These are phyloP conservation scores for Davidsoniella australis DNA, from an alignment of 2,329 filamentous ascomycete species.

Conservation along the genomic window DNA sequence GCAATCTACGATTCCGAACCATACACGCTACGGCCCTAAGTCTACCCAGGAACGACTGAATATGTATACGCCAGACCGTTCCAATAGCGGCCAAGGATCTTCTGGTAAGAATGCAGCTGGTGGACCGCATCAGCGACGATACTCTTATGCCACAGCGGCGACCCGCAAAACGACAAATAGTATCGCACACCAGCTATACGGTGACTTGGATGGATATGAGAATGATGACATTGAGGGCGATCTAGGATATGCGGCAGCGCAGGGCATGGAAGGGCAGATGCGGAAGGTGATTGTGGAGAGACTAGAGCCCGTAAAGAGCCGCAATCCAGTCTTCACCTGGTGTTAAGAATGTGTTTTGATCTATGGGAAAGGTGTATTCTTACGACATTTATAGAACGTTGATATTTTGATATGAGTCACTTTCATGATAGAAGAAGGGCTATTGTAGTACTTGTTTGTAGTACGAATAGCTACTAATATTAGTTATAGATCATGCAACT, in stretches of 20 bases:
- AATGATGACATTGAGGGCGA: slow-evolving; percentile 79
- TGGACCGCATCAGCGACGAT: slow-evolving; percentile 26
- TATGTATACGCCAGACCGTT: slow-evolving; percentile 28
- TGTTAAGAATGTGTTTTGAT: slow-evolving; percentile 37
- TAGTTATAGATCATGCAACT: too few species aligned
- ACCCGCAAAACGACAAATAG: slow-evolving; percentile 30
- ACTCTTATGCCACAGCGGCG: slow-evolving; percentile 34
- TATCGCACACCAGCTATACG: slow-evolving; percentile 36
- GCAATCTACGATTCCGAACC: slow-evolving; percentile 5
- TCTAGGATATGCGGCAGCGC: slow-evolving; percentile 81
- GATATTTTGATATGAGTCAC: not conserved
- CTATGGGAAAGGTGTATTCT: not conserved
- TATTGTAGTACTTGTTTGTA: too few species aligned
- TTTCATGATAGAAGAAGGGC: too few species aligned
- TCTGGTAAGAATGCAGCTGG: not conserved
- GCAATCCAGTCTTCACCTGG: slow-evolving; percentile 94
- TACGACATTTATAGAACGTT: not conserved
- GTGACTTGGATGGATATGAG: slow-evolving; percentile 40
- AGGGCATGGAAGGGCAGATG: slow-evolving; percentile 80
- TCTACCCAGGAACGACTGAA: slow-evolving; percentile 25
- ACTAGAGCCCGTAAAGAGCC: slow-evolving; percentile 85
- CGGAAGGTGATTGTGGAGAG: slow-evolving; percentile 94
- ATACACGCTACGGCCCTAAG: slow-evolving; percentile 20
- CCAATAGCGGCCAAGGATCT: not conserved
- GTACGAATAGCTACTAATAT: too few species aligned